Conservation (phyloP, 768 basidiomycete species). For the Erythrobasidium yunnanense region DNA sequence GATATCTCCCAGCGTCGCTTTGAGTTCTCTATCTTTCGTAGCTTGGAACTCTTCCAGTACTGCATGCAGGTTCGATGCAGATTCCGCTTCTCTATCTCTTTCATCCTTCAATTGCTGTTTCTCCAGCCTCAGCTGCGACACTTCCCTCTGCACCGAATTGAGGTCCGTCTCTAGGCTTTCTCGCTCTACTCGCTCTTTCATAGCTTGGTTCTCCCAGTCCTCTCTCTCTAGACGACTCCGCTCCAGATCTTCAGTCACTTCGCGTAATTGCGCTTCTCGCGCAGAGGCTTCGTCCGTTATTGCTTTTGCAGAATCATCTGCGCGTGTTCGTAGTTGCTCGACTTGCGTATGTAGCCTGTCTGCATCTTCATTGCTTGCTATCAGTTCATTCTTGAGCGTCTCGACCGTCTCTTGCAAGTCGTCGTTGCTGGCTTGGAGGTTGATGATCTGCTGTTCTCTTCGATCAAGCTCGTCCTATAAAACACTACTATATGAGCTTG, state of each 20-base stretch:
- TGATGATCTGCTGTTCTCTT: conserved; percentile 69
- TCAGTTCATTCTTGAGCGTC: conserved; percentile 68
- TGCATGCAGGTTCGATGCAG: conserved; percentile 70
- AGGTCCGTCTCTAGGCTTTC: conserved; percentile 65
- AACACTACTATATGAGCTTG: background rate
- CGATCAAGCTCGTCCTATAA: conserved; percentile 93
- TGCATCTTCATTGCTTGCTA: conserved; percentile 62
- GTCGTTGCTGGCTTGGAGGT: conserved; percentile 65
- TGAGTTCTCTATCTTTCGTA: conserved; percentile 89
- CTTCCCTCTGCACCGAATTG: conserved; percentile 52
- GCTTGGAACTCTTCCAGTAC: conserved; percentile 92
- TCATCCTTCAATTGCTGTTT: conserved; percentile 38
- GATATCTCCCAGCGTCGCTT: conserved; percentile 69
- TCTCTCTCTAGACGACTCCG: conserved; percentile 69
- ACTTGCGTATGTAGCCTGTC: conserved; percentile 61
- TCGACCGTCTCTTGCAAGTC: conserved; percentile 61
- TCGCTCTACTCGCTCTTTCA: conserved; percentile 57
- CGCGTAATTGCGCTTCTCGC: conserved; percentile 69
- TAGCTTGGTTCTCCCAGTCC: conserved; percentile 55
- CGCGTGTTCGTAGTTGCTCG: conserved; percentile 40
- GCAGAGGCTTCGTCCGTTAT: conserved; percentile 58
- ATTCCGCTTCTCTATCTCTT: conserved; percentile 47
- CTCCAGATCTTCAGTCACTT: conserved; percentile 76
- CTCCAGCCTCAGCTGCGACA: conserved; percentile 50
- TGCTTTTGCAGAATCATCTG: conserved; percentile 33